A percentile compares a stretch with the other conserved stretches of the same genome.
These are phyloP conservation scores for Aspergillus tubingensis DNA, from an alignment of 2,329 filamentous ascomycete species.

Conservation along the genomic window DNA sequence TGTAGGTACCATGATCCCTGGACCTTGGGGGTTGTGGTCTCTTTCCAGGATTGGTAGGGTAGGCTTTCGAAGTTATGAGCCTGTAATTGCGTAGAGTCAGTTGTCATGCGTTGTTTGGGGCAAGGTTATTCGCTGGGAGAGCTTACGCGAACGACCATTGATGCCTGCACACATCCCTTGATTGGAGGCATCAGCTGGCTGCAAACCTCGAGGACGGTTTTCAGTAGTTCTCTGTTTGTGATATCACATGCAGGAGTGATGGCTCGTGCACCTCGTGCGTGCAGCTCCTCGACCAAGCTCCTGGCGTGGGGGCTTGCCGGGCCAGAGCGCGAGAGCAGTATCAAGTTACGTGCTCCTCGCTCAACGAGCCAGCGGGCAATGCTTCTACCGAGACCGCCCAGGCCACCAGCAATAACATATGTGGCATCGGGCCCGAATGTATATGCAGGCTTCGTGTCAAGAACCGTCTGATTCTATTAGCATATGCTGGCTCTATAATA, in stretches of 20 bases:
- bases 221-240: neutral
- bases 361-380: conserved; percentile 36
- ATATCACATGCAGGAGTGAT: conserved; percentile 12
- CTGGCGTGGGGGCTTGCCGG: neutral
- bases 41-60: neutral
- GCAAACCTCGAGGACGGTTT: neutral
- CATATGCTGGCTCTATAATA: too few species aligned
- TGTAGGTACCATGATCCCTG: conserved; percentile 38
- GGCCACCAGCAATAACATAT: conserved; percentile 38
- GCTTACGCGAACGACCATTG: conserved; percentile 11
- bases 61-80: conserved; percentile 37
- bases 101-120: too few species aligned
- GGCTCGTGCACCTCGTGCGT: neutral
- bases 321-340: conserved; percentile 27
- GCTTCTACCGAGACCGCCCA: conserved; percentile 35
- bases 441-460: conserved; percentile 3
- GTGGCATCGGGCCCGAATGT: conserved; percentile 17
- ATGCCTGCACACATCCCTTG: conserved; percentile 14
- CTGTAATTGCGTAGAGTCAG: neutral
- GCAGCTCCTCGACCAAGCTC: conserved; percentile 5
- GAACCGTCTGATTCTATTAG: conserved; percentile 6
- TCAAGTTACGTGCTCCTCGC: conserved; percentile 36
- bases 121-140: neutral
- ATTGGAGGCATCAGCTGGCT: conserved; percentile 8
- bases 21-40: neutral